A percentile compares a stretch with the other conserved stretches of the same genome.
Evolutionary conservation across 108 stramenopile species (phyloP).

Genomic region (Conticribra guillardii): DNA sequence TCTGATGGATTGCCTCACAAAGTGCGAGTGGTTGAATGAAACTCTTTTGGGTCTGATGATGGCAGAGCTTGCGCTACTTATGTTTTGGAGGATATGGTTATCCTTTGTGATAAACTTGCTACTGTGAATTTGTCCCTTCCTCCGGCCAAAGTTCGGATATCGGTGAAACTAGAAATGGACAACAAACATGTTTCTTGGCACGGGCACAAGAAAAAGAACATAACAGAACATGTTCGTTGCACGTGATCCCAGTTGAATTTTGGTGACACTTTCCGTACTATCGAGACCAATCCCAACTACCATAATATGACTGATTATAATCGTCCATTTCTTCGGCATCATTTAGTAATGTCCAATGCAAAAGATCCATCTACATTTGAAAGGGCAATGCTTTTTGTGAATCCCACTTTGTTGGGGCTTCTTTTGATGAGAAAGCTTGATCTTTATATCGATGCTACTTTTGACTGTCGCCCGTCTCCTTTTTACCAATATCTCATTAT

Average conservation of each 20-base stretch:
- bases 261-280: neutral
- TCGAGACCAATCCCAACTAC: neutral
- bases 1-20: no score
- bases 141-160: conserved; percentile 8
- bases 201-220: neutral
- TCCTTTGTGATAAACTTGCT: neutral
- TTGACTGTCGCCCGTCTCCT: conserved; percentile 9
- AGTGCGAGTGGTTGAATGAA: no score
- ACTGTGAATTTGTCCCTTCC: neutral
- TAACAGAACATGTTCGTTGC: neutral
- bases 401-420: neutral
- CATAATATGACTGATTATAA: neutral
- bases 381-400: no score
- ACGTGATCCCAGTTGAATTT: neutral
- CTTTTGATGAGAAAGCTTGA: neutral
- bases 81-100: neutral
- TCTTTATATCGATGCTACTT: conserved; percentile 20
- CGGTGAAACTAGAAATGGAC: neutral
- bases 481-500: conserved; percentile 28
- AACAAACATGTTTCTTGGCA: neutral
- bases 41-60: no score
- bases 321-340: neutral
- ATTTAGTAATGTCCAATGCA: neutral
- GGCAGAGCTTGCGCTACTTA: no score
- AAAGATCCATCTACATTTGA: no score